Evolutionary conservation across 2,329 filamentous ascomycete species (phyloP), one percentile per base, ranked within the genome.

Genomic region (Plectosphaerella cucumerina): DNA sequence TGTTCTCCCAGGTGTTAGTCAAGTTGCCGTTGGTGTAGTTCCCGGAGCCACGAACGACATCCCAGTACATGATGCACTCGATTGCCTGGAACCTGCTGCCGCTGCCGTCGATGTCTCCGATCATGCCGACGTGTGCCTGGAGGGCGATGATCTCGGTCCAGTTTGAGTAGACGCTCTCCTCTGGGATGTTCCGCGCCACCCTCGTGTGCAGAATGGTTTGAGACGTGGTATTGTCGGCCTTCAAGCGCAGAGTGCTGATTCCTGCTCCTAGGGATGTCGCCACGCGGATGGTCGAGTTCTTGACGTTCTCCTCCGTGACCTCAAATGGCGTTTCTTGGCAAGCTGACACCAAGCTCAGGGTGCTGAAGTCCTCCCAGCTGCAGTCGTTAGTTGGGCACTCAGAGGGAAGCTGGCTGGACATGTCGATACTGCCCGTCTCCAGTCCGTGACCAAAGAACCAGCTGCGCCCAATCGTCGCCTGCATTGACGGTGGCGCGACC

Each of bases 51-150:
- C 17, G 22, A 2, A 4, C 5, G 3, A 20, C 21, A 8, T 14
- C 15, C 47, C 47, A 48, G 47, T 26, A 48, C 2, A 48, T n/a
- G 34, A 48, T 43, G 26, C 47, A 48, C 14, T 48, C 47, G 39
- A 26, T 20, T n/a, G 35, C 47, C 14, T 48, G 33, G 14, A 43
- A 47, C 11, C 31, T 20, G 0, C 17, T 31, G 15, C 20, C 18
- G 34, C 23, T 17, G 4, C 8, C 3, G 6, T 15, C 6, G 35
- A 23, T 17, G 18, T 48, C 21, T 18, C 35, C 35, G 8, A 48
- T 23, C 33, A 23, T 33, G 15, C 33, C 47, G 21, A 48, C 14
- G 14, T 48, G 47, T 8, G 23, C 20, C 6, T 41, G 17, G 21
- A 48, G n/a, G 15, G 47, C n/a, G 12, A 20, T 22, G 5, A 12